Evolutionary conservation across 2,329 filamentous ascomycete genomes (phyloP).

Genomic region (Blumeria hordei): DNA sequence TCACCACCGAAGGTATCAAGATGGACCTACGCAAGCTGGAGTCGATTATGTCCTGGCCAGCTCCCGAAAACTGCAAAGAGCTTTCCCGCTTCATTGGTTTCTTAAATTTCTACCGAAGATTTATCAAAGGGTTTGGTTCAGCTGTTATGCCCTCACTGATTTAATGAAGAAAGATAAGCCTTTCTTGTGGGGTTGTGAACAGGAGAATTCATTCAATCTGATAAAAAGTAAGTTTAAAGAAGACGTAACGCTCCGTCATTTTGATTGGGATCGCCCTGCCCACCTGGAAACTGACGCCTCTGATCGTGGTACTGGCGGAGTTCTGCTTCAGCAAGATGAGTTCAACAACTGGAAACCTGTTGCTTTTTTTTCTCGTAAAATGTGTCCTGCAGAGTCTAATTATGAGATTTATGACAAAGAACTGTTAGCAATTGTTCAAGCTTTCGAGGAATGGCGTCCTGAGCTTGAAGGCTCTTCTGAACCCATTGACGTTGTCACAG

Average conservation of each 20-base stretch:
- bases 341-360: background rate
- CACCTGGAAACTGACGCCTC: background rate
- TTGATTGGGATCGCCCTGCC: background rate
- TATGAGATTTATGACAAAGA: background rate
- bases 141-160: background rate
- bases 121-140: background rate
- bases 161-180: background rate
- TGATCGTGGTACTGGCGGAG: background rate
- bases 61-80: background rate
- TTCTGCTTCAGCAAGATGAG: background rate
- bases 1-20: background rate
- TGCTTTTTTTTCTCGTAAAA: background rate
- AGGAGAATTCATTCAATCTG: background rate
- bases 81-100: background rate
- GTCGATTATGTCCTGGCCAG: background rate
- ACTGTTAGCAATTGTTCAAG: background rate
- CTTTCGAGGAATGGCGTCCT: background rate
- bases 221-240: background rate
- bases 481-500: background rate
- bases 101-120: background rate
- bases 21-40: background rate
- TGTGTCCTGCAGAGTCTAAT: background rate
- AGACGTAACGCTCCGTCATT: background rate
- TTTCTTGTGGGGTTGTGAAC: background rate
- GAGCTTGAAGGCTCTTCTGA: background rate